Percentiles rank a stretch among this genome's conserved stretches.
These are phyloP conservation scores for Mycothermus thermophilus DNA, from an alignment of 495 filamentous ascomycete genomes.

Conservation along the genomic window DNA sequence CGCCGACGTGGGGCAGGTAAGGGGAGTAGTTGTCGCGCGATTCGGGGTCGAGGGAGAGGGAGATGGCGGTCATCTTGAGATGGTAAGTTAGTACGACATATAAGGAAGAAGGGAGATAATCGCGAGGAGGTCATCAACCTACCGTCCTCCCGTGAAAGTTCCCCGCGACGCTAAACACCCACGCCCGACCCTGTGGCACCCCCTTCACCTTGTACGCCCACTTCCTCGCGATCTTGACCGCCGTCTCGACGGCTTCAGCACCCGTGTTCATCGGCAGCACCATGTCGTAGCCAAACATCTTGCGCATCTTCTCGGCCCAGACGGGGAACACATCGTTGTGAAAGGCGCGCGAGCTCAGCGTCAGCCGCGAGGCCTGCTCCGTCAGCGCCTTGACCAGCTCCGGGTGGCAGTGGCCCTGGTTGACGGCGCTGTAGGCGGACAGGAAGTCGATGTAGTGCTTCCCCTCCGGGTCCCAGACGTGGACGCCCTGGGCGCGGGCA, in stretches of 20 bases:
- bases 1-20: constrained; percentile 78
- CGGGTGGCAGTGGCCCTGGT: constrained; percentile 97
- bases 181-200: constrained; percentile 69
- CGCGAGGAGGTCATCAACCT: constrained; percentile 20
- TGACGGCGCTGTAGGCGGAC: constrained; percentile 94
- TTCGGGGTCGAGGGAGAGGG: constrained; percentile 87
- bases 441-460: constrained; percentile 96
- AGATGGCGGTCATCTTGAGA: constrained; percentile 80
- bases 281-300: constrained; percentile 91
- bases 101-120: not conserved
- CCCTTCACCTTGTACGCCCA: constrained; percentile 98
- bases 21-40: constrained; percentile 95
- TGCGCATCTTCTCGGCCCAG: constrained; percentile 84
- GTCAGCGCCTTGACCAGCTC: constrained; percentile 80
- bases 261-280: constrained; percentile 98
- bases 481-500: constrained; percentile 63
- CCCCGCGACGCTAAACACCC: constrained; percentile 72
- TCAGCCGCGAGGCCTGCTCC: constrained; percentile 81
- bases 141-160: constrained; percentile 97
- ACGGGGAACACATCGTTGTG: constrained; percentile 98
- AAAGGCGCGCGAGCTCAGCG: constrained; percentile 89
- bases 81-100: constrained; percentile 17
- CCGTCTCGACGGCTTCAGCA: constrained; percentile 97
- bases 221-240: constrained; percentile 92
- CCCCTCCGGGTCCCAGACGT: constrained; percentile 95